Evolutionary conservation across 1,284 basidiomycete genomes (phyloP), one percentile per base, ranked within the genome.

Genomic region (Ustilago esculenta): DNA sequence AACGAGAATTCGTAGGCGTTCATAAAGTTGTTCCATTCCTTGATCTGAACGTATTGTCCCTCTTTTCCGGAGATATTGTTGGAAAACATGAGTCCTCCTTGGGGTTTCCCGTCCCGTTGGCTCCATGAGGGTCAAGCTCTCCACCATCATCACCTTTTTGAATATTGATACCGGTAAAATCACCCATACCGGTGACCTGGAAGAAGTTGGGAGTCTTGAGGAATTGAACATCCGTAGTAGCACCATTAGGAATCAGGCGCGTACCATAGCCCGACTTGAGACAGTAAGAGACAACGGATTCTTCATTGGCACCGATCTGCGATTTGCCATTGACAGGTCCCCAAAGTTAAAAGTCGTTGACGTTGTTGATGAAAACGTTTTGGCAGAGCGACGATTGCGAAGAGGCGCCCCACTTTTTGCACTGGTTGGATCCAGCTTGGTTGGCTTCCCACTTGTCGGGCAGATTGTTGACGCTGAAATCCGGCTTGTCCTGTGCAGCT

Each of bases 241-340:
- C 84, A 18, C 89, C 90, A 56, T 88, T 85, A 18, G 91, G 91
- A 68, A 93, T 91, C 60, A 91, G 81, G 39, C 89, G 88, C 5
- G 88, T 88, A 44, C 49, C 65, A 39, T 67, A 63, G 32, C 73
- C 72, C 5, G 61, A 84, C 84, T 88, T 86, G 29, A 84, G 84
- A 77, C 90, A 91, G 87, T 88, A 91, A 30, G 89, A 83, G 42
- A 90, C 88, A 73, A 88, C 86, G 51, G 87, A 84, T 47, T 86
- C 86, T 86, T 89, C 64, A 46, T 69, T 54, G 37, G 56, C 59
- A 10, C 73, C 74, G 52, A 80, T 61, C 15, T 54, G 46, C 36
- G 66, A 52, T 39, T 64, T 58, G 27, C 50, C 61, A 8, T 61
- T 51, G 33, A 55, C 56, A 18, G 75, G 76, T 6, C 54, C 75